Conservation (phyloP, 805 yeast genomes). For the Candida silvicultrix region DNA sequence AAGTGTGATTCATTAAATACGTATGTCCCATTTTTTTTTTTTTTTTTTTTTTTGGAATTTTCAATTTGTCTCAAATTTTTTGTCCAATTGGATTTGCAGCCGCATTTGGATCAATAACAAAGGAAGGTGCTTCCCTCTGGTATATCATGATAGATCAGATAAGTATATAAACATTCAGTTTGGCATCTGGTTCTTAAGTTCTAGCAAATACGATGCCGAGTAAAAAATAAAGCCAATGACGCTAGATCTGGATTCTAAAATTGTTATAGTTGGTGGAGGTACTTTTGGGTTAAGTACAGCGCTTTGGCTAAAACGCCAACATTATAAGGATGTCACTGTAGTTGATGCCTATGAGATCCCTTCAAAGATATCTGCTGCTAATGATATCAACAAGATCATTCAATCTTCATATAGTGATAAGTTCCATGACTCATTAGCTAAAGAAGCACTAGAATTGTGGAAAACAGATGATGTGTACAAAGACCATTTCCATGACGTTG, state of each 20-base stretch:
- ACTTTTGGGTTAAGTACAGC: constrained; percentile 39
- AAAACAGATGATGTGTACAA: constrained; percentile 24
- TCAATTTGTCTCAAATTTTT: not conserved
- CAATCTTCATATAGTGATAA: constrained; percentile 18
- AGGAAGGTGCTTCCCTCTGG: not conserved
- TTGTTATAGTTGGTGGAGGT: constrained; percentile 36
- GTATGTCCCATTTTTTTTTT: too few relatives aligned
- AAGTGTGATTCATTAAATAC: too few relatives aligned
- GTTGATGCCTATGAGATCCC: constrained; percentile 29
- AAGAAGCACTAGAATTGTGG: constrained; percentile 30
- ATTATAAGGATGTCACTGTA: constrained; percentile 24
- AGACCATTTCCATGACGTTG: constrained; percentile 26
- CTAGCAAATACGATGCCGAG: too few relatives aligned
- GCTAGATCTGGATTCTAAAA: constrained; percentile 1
- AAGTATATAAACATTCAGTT: not conserved
- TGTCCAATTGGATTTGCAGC: too few relatives aligned
- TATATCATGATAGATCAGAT: too few relatives aligned
- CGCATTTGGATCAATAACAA: too few relatives aligned
- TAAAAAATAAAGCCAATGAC: too few relatives aligned
- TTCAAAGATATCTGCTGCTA: constrained; percentile 33
- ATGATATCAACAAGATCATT: constrained; percentile 36
- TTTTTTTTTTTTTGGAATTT: not conserved
- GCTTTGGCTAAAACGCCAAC: constrained; percentile 27
- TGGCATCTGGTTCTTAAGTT: too few relatives aligned
- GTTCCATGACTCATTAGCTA: constrained; percentile 21